A percentile compares a stretch with the other conserved stretches of the same genome.
These are phyloP conservation scores for Hippophae gyantsensis DNA, from an alignment of 306 rosid species.

Conservation along the genomic window DNA sequence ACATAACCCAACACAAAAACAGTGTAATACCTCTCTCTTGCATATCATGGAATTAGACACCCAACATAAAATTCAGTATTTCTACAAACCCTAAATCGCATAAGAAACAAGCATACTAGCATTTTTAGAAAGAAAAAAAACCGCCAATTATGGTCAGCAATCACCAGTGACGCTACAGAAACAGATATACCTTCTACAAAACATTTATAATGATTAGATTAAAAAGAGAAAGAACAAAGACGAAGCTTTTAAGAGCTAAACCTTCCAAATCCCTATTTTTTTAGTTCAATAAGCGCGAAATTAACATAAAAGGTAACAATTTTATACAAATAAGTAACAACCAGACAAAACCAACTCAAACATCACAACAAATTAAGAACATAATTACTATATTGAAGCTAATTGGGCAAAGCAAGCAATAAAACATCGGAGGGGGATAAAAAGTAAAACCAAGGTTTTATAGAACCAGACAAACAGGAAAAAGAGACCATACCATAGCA, in stretches of 20 bases:
- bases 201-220: constrained; percentile 2
- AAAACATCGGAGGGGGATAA: constrained; percentile 1
- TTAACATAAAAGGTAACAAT: constrained; percentile 10
- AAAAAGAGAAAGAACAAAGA: background rate
- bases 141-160: background rate
- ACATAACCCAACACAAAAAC: background rate
- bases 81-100: background rate
- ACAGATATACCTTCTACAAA: background rate
- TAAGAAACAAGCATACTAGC: background rate
- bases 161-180: background rate
- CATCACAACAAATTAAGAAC: background rate
- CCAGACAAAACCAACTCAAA: constrained; percentile 8
- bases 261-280: constrained; percentile 1
- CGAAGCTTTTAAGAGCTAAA: background rate
- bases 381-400: background rate
- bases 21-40: background rate
- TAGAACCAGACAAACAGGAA: background rate
- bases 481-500: constrained; percentile 59
- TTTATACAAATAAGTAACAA: constrained; percentile 8
- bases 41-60: background rate
- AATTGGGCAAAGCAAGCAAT: background rate
- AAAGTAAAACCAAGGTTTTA: background rate
- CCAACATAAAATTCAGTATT: background rate
- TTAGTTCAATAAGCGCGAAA: background rate
- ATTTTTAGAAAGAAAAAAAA: background rate